Conservation (phyloP, 2,329 filamentous ascomycete genomes). For the Dactylonectria macrodidyma region DNA sequence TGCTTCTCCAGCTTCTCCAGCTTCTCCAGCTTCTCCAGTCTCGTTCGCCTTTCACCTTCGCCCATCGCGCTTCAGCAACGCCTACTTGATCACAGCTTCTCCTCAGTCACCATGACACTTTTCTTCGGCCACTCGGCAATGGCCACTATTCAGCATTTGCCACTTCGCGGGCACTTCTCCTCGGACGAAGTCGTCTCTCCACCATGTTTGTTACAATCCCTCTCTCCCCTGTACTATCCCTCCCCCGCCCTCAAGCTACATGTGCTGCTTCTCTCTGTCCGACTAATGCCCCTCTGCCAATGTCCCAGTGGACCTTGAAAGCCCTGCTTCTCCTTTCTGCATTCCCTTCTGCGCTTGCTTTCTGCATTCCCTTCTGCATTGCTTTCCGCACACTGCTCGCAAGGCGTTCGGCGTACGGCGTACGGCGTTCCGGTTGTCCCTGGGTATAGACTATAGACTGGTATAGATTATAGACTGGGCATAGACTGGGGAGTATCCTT, state of each 20-base stretch:
- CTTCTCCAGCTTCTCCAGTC: neutral
- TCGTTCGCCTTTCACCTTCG: neutral
- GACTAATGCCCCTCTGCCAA: neutral
- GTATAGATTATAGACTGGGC: neutral
- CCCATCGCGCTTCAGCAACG: too few relatives aligned
- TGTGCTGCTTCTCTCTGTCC: neutral
- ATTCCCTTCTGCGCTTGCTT: slow-evolving; percentile 16
- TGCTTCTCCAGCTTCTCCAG: neutral
- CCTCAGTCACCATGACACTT: too few relatives aligned
- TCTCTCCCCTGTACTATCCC: neutral
- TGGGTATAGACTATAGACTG: neutral
- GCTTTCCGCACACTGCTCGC: slow-evolving; percentile 5
- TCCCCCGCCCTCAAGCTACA: neutral
- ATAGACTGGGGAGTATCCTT: neutral
- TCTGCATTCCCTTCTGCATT: slow-evolving; percentile 8
- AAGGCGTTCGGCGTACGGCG: slow-evolving; percentile 7
- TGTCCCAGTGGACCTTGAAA: neutral
- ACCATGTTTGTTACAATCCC: neutral
- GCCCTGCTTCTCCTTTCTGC: neutral
- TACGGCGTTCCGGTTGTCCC: neutral
- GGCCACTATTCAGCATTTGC: too few relatives aligned
- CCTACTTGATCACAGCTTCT: too few relatives aligned
- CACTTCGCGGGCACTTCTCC: too few relatives aligned
- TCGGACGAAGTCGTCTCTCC: too few relatives aligned
- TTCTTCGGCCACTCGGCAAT: too few relatives aligned